Percentiles rank a stretch among this genome's conserved stretches.
Conservation (phyloP, 768 basidiomycete species). For the Nidularia pulvinata region DNA sequence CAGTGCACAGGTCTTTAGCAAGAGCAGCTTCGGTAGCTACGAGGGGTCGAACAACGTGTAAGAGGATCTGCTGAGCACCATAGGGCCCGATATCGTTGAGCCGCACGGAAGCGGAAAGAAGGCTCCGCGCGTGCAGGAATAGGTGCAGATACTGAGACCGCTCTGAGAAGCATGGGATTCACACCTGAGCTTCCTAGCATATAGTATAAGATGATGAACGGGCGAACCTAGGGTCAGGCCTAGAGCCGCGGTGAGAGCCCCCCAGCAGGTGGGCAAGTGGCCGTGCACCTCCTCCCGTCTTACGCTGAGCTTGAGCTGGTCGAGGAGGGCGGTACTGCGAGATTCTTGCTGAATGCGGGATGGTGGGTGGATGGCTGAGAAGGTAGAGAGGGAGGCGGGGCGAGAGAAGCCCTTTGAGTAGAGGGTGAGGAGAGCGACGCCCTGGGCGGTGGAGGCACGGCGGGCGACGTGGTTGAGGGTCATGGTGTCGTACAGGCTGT, state of each 20-base stretch:
- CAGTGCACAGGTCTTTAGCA: constrained; percentile 50
- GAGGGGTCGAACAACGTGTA: constrained; percentile 70
- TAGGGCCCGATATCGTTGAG: constrained; percentile 95
- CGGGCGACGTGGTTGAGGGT: constrained; percentile 89
- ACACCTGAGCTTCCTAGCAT: constrained; percentile 1
- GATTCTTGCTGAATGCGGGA: constrained; percentile 17
- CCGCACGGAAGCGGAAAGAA: constrained; percentile 91
- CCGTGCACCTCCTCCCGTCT: constrained; percentile 68
- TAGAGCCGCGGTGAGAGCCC: constrained; percentile 76
- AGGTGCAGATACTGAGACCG: constrained; percentile 86
- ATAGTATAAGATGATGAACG: background rate
- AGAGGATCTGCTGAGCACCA: constrained; percentile 82
- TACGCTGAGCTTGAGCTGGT: constrained; percentile 67
- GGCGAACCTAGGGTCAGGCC: constrained; percentile 67
- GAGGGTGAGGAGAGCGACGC: constrained; percentile 88
- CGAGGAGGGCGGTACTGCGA: constrained; percentile 43
- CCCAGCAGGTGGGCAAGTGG: constrained; percentile 93
- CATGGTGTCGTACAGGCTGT: constrained; percentile 80
- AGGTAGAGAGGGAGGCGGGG: constrained; percentile 35
- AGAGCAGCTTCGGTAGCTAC: constrained; percentile 52
- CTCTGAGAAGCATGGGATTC: constrained; percentile 39
- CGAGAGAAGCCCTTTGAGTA: constrained; percentile 80
- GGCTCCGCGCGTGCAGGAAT: constrained; percentile 88
- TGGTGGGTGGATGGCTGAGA: constrained; percentile 5
- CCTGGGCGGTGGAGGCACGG: constrained; percentile 89